These are phyloP conservation scores for Leishmania turanica DNA, from an alignment of 208 protist species.

Conservation along the genomic window DNA sequence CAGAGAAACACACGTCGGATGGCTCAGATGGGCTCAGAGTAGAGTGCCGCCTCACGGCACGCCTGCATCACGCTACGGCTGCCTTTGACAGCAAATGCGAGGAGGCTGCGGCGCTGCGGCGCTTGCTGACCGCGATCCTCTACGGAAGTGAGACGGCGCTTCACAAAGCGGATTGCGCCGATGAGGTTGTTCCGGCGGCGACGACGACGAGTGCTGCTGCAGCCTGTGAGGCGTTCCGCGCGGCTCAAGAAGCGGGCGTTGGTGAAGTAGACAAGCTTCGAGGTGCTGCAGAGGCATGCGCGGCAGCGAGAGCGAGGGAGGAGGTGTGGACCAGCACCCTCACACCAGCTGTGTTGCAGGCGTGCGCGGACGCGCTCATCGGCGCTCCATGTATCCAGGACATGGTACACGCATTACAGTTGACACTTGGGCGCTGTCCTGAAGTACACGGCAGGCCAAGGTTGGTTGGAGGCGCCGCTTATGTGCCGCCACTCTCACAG, in stretches of 20 bases:
- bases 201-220: neutral
- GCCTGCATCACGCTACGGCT: neutral
- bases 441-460: neutral
- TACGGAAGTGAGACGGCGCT: neutral
- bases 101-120: neutral
- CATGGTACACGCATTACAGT: neutral
- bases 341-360: slow-evolving; percentile 3
- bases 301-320: neutral
- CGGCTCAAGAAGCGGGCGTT: neutral
- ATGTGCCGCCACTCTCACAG: neutral
- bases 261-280: neutral
- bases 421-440: slow-evolving; percentile 1
- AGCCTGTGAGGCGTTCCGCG: neutral
- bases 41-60: neutral
- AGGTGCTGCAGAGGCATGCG: neutral
- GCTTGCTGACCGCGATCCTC: neutral
- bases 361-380: neutral
- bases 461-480: neutral
- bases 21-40: neutral
- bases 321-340: neutral
- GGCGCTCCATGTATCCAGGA: slow-evolving; percentile 1
- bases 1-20: neutral
- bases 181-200: neutral
- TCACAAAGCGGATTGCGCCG: neutral
- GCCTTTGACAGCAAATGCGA: neutral